Percentiles rank a stretch among this genome's conserved stretches.
Evolutionary conservation across 2,329 filamentous ascomycete species (phyloP).

Genomic region (Aphanocladium album): DNA sequence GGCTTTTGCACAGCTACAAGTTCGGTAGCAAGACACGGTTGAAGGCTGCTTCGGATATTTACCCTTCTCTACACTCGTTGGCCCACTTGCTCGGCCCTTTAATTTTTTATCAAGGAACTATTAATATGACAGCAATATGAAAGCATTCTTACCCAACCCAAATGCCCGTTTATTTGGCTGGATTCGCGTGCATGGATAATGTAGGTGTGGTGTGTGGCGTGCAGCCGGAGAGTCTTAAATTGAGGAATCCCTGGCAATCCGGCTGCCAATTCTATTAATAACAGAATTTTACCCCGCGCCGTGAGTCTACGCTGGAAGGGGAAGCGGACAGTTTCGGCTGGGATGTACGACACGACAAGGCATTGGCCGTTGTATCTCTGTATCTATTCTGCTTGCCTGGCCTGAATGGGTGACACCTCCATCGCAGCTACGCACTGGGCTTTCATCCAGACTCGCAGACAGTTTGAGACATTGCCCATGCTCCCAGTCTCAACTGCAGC

Average conservation of each 20-base stretch:
- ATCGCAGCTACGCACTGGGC: too few relatives aligned
- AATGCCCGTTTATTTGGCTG: neutral
- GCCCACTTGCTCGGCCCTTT: neutral
- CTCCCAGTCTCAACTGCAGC: too few relatives aligned
- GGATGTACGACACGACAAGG: neutral
- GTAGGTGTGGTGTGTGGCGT: neutral
- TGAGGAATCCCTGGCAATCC: neutral
- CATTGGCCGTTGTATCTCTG: too few relatives aligned
- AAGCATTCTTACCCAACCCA: neutral
- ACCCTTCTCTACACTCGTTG: slow-evolving; percentile 9
- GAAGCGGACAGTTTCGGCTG: neutral
- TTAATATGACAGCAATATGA: neutral
- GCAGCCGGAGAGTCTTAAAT: neutral
- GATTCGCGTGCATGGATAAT: neutral
- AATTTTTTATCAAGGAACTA: neutral
- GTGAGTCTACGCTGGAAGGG: neutral
- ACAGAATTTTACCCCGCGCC: slow-evolving; percentile 4
- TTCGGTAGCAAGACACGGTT: too few relatives aligned
- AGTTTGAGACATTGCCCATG: too few relatives aligned
- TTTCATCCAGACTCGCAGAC: too few relatives aligned
- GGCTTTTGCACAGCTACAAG: neutral
- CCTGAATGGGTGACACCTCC: too few relatives aligned
- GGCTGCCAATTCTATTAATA: slow-evolving; percentile 3
- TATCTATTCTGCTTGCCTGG: too few relatives aligned
- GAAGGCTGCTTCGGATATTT: neutral